phyloP scores from a whole-genome alignment of 106 monocot genomes.

The Acorus calamus region DNA sequence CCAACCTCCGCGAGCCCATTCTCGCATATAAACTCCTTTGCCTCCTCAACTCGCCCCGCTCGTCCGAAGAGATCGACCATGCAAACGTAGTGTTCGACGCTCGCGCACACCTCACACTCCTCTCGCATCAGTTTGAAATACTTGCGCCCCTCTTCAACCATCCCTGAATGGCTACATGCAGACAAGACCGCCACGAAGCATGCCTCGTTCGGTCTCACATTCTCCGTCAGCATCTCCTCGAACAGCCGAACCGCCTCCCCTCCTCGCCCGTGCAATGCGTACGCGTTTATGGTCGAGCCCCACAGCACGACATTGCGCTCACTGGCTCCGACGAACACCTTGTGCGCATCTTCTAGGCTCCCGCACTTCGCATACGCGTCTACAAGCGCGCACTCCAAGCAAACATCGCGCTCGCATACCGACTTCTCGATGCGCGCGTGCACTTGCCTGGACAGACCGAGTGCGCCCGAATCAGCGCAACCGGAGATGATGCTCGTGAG shows the following conservation, averaged over 20 bases:
- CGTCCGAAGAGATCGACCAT: conserved; percentile 75
- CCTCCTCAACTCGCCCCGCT: conserved; percentile 41
- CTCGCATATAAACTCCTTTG: conserved; percentile 53
- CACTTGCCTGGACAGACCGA: too few relatives aligned
- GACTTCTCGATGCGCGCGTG: too few relatives aligned
- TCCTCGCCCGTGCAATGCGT: conserved; percentile 51
- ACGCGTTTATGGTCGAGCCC: conserved; percentile 58
- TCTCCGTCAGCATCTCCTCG: conserved; percentile 43
- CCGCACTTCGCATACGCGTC: too few relatives aligned
- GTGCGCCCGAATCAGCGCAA: too few relatives aligned
- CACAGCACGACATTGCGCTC: too few relatives aligned
- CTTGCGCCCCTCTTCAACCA: conserved; percentile 39
- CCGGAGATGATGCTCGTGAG: too few relatives aligned
- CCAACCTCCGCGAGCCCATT: conserved; percentile 32
- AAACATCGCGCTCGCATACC: too few relatives aligned
- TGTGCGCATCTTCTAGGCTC: too few relatives aligned
- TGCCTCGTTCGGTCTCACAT: conserved; percentile 73
- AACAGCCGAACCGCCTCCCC: conserved; percentile 45
- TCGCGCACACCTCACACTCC: conserved; percentile 36
- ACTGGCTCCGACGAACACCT: too few relatives aligned
- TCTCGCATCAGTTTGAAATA: conserved; percentile 65
- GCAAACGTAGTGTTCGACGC: conserved; percentile 61
- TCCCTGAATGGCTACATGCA: conserved; percentile 65
- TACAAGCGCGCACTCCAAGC: too few relatives aligned
- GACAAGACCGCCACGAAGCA: conserved; percentile 50